A percentile compares a stretch with the other conserved stretches of the same genome.
These are phyloP conservation scores for Soucietia sequanensis DNA, from an alignment of 805 yeast species.

Conservation along the genomic window DNA sequence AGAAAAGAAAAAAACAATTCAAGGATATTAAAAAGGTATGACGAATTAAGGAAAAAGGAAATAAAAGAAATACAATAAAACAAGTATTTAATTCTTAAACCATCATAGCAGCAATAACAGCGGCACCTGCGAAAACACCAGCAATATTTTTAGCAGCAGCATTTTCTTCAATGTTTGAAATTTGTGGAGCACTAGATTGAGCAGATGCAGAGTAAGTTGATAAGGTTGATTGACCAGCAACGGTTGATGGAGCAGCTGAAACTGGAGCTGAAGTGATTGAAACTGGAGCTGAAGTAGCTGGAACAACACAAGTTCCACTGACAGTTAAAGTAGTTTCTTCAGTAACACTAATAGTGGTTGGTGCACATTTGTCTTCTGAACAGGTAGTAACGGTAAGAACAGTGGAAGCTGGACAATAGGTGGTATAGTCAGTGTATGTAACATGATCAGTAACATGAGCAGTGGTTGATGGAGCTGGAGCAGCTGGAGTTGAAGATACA, in stretches of 20 bases:
- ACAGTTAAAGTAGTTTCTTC: conserved; percentile 73
- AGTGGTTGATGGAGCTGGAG: conserved; percentile 13
- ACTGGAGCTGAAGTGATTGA: neutral
- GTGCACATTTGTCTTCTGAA: conserved; percentile 10
- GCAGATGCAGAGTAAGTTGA: neutral
- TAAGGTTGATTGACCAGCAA: too few species aligned
- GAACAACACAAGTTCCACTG: conserved; percentile 76
- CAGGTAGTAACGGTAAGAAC: conserved; percentile 32
- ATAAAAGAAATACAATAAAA: too few species aligned
- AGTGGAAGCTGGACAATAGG: conserved; percentile 57
- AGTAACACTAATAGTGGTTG: conserved; percentile 60
- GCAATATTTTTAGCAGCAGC: conserved; percentile 5
- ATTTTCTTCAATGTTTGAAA: too few species aligned
- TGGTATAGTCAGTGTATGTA: conserved; percentile 39
- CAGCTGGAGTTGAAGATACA: conserved; percentile 44
- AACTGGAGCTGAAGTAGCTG: conserved; percentile 28
- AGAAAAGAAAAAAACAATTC: too few species aligned
- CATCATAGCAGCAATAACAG: conserved; percentile 9
- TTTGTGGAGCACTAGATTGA: neutral
- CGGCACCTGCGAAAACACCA: conserved; percentile 6
- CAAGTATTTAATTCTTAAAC: conserved; percentile 4
- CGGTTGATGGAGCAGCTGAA: neutral
- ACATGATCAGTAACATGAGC: too few species aligned
- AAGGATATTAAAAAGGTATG: too few species aligned
- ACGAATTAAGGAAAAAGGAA: too few species aligned